phyloP scores from a whole-genome alignment of 177 flowering plant genomes.

The Tripterygium wilfordii region DNA sequence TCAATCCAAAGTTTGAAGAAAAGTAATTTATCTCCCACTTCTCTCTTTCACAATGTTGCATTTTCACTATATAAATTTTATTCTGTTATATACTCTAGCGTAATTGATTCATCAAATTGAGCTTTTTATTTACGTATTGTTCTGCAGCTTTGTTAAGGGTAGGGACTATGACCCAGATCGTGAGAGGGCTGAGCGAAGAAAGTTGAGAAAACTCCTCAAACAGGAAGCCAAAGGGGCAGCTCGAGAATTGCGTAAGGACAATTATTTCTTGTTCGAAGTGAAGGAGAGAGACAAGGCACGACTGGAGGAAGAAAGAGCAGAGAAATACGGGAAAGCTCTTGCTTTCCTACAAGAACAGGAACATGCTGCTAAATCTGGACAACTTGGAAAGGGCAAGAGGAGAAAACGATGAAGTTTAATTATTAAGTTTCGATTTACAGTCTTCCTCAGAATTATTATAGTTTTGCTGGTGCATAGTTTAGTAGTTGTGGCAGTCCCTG shows the following conservation, averaged over 20 bases:
- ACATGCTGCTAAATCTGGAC: conserved; percentile 89
- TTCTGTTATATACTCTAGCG: neutral
- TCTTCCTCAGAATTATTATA: neutral
- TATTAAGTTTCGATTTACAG: neutral
- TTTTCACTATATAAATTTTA: neutral
- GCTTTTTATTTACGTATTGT: neutral
- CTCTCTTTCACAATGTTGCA: neutral
- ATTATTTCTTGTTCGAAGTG: conserved; percentile 56
- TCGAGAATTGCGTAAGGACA: conserved; percentile 87
- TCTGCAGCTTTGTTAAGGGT: conserved; percentile 86
- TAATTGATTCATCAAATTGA: neutral
- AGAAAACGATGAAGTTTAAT: conserved; percentile 43
- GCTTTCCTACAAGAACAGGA: conserved; percentile 96
- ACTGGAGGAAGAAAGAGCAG: conserved; percentile 59
- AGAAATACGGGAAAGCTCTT: conserved; percentile 57
- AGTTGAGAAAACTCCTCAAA: conserved; percentile 56
- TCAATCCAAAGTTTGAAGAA: conserved; percentile 85
- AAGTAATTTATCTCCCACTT: conserved; percentile 44
- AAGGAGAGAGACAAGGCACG: conserved; percentile 48
- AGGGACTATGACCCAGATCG: conserved; percentile 98
- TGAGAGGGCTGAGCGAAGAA: conserved; percentile 63
- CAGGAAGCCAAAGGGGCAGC: conserved; percentile 82
- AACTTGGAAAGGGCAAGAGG: conserved; percentile 71
- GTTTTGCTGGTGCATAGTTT: neutral
- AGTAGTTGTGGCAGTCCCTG: too few relatives aligned